Percentiles rank a stretch among this genome's conserved stretches.
Evolutionary conservation across 2,329 filamentous ascomycete genomes (phyloP).

Genomic region (Mariannaea sp.): DNA sequence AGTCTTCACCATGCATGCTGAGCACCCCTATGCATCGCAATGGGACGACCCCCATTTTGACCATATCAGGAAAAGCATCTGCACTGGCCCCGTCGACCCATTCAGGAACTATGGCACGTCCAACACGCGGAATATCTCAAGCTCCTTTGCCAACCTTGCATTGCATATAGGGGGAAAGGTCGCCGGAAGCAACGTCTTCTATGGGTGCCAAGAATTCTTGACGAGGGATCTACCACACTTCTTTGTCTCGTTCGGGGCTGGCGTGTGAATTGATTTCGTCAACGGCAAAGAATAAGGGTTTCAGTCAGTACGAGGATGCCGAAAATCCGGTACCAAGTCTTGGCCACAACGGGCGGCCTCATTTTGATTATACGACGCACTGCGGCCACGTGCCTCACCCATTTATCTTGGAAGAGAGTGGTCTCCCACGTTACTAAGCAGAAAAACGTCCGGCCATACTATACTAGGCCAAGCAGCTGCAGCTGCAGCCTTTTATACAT

Average conservation of each 20-base stretch:
- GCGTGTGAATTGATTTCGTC: constrained; percentile 21
- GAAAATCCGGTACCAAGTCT: constrained; percentile 39
- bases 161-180: neutral
- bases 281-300: constrained; percentile 26
- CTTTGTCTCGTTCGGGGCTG: constrained; percentile 31
- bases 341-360: constrained; percentile 34
- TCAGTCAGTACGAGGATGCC: constrained; percentile 31
- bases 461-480: constrained; percentile 23
- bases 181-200: constrained; percentile 7
- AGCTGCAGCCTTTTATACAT: too few species aligned
- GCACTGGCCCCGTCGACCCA: constrained; percentile 1
- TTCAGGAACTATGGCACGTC: neutral
- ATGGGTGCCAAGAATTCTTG: constrained; percentile 18
- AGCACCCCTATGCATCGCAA: too few species aligned
- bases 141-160: too few species aligned
- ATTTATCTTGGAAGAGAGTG: constrained; percentile 25
- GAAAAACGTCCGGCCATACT: constrained; percentile 30
- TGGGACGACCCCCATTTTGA: too few species aligned
- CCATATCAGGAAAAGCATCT: too few species aligned
- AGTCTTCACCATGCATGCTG: too few species aligned
- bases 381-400: constrained; percentile 33
- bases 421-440: constrained; percentile 30
- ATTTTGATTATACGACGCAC: constrained; percentile 34
- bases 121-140: too few species aligned
- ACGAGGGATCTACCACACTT: too few species aligned